Conservation (phyloP, 1,284 basidiomycete genomes). For the Lignosus rhinocerotis region DNA sequence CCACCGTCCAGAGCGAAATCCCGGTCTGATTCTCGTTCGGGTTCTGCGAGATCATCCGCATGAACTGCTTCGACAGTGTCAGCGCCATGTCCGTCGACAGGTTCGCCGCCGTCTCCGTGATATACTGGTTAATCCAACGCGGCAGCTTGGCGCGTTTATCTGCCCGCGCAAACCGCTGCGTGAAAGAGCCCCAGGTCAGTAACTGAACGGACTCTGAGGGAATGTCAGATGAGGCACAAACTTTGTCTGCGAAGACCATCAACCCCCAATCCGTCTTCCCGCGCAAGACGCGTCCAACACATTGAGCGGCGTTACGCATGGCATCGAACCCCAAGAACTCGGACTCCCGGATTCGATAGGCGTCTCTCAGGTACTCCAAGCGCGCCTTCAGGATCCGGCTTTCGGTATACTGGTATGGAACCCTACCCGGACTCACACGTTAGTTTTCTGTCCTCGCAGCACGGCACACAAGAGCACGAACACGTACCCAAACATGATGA, state of each 20-base stretch:
- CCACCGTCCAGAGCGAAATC: slow-evolving; percentile 91
- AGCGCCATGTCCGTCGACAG: slow-evolving; percentile 99
- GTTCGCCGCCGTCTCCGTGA: slow-evolving; percentile 96
- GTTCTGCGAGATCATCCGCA: slow-evolving; percentile 97
- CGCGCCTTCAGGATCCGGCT: slow-evolving; percentile 97
- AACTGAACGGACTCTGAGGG: not conserved
- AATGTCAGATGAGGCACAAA: slow-evolving; percentile 1
- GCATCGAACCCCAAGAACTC: slow-evolving; percentile 99
- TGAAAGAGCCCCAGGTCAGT: slow-evolving; percentile 1
- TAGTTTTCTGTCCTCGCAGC: not conserved
- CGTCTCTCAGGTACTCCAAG: slow-evolving; percentile 97
- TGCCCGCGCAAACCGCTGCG: slow-evolving; percentile 90
- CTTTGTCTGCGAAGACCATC: slow-evolving; percentile 99
- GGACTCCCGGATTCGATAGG: slow-evolving; percentile 96
- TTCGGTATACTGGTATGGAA: slow-evolving; percentile 99
- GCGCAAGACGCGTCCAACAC: slow-evolving; percentile 95
- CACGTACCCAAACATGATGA: slow-evolving; percentile 97
- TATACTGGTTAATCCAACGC: slow-evolving; percentile 99
- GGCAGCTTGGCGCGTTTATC: slow-evolving; percentile 98
- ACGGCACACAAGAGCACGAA: not conserved
- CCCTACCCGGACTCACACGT: slow-evolving; percentile 47
- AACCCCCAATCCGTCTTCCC: slow-evolving; percentile 99
- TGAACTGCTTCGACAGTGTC: slow-evolving; percentile 94
- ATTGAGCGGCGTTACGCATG: slow-evolving; percentile 99
- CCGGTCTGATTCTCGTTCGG: slow-evolving; percentile 95